Percentiles rank a stretch among this genome's conserved stretches.
Evolutionary conservation across 2,329 filamentous ascomycete genomes (phyloP).

Genomic region (Fusarium sp.): DNA sequence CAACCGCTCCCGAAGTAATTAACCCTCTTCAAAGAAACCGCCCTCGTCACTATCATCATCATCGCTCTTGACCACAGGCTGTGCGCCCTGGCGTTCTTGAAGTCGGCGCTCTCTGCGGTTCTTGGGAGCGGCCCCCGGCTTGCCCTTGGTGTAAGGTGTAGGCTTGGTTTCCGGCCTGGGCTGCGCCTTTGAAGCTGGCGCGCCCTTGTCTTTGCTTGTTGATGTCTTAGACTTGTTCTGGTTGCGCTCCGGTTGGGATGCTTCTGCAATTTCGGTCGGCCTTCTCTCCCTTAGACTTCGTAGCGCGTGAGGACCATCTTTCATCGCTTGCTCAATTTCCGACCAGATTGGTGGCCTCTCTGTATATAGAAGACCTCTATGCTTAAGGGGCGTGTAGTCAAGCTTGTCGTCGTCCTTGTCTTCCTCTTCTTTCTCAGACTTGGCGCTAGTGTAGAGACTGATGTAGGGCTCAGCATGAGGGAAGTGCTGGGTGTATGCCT

Average conservation of each 20-base stretch:
- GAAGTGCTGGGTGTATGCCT: conserved; percentile 79
- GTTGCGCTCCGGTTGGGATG: conserved; percentile 24
- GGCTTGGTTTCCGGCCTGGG: conserved; percentile 41
- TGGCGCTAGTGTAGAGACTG: conserved; percentile 65
- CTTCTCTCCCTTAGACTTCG: conserved; percentile 68
- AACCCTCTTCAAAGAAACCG: conserved; percentile 67
- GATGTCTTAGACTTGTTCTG: conserved; percentile 36
- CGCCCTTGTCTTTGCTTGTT: conserved; percentile 36
- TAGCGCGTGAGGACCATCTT: conserved; percentile 64
- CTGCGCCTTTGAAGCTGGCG: conserved; percentile 30
- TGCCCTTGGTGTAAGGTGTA: conserved; percentile 30
- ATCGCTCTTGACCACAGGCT: conserved; percentile 52
- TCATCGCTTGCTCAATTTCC: conserved; percentile 73
- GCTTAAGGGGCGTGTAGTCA: conserved; percentile 52
- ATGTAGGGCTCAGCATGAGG: conserved; percentile 79
- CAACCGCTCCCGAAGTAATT: background rate
- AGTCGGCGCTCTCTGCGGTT: conserved; percentile 55
- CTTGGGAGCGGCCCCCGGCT: conserved; percentile 46
- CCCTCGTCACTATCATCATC: conserved; percentile 65
- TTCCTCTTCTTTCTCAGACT: conserved; percentile 53
- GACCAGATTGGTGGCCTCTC: conserved; percentile 74
- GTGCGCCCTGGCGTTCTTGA: conserved; percentile 52
- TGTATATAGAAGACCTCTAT: conserved; percentile 58
- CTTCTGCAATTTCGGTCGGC: conserved; percentile 34
- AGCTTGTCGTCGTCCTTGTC: conserved; percentile 49